These are phyloP conservation scores for Ustilaginoidea virens DNA, from an alignment of 2,329 filamentous ascomycete genomes.

Conservation along the genomic window DNA sequence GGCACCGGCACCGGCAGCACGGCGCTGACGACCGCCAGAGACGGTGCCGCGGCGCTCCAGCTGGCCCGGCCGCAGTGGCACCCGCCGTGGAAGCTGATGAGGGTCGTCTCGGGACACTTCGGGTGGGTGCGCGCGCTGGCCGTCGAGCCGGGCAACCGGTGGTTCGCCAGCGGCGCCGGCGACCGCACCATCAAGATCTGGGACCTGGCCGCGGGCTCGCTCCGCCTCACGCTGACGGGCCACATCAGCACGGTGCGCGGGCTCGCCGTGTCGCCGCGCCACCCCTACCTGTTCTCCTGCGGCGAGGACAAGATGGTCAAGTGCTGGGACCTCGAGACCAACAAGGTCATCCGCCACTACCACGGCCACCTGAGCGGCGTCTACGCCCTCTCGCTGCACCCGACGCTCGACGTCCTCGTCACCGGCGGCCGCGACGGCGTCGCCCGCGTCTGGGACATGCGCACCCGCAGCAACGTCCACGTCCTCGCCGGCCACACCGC, in stretches of 20 bases:
- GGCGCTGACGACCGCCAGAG: conserved; percentile 16
- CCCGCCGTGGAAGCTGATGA: conserved; percentile 94
- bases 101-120: conserved; percentile 90
- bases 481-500: conserved; percentile 82
- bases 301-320: conserved; percentile 99
- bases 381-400: conserved; percentile 85
- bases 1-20: too few relatives aligned
- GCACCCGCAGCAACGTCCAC: conserved; percentile 88
- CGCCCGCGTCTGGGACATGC: conserved; percentile 96
- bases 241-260: conserved; percentile 91
- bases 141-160: conserved; percentile 91
- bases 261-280: conserved; percentile 77
- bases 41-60: conserved; percentile 14
- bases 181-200: conserved; percentile 98
- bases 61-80: conserved; percentile 81
- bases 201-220: conserved; percentile 79
- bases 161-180: conserved; percentile 91
- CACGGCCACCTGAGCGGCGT: conserved; percentile 94
- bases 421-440: conserved; percentile 92
- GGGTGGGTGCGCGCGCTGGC: conserved; percentile 86
- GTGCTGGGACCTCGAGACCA: conserved; percentile 99
- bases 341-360: conserved; percentile 96
- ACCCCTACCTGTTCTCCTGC: conserved; percentile 95
- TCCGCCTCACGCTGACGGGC: conserved; percentile 76
- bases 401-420: conserved; percentile 84